Evolutionary conservation across 2,329 filamentous ascomycete genomes (phyloP).

Genomic region (Claviceps lovelessii): DNA sequence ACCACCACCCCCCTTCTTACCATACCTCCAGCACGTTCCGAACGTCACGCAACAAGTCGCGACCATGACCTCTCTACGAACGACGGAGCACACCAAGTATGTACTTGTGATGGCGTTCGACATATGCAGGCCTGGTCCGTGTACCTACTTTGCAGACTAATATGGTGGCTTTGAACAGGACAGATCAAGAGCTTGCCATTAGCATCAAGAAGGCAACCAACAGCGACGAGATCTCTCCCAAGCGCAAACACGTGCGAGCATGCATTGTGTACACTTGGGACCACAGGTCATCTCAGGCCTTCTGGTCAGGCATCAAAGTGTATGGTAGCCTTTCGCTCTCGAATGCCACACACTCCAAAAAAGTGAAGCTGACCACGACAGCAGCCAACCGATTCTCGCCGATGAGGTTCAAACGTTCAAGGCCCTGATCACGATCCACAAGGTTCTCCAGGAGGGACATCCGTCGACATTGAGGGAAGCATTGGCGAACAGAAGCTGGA

Average conservation of each 20-base stretch:
- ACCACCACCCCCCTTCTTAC: constrained; percentile 1
- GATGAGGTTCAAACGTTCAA: constrained; percentile 99
- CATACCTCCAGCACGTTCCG: constrained; percentile 1
- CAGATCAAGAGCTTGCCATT: constrained; percentile 53
- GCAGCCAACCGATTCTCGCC: constrained; percentile 86
- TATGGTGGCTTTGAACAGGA: constrained; percentile 26
- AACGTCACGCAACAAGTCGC: constrained; percentile 4
- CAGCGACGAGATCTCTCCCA: constrained; percentile 52
- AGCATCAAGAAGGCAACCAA: constrained; percentile 59
- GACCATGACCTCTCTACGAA: constrained; percentile 19
- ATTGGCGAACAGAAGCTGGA: constrained; percentile 75
- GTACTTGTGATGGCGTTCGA: constrained; percentile 4
- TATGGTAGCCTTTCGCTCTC: constrained; percentile 32
- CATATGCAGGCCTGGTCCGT: background rate
- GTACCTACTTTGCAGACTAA: background rate
- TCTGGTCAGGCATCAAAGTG: constrained; percentile 99
- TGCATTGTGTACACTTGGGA: constrained; percentile 99
- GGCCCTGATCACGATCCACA: constrained; percentile 91
- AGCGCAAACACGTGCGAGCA: constrained; percentile 88
- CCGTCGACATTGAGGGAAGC: constrained; percentile 77
- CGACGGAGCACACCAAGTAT: constrained; percentile 23
- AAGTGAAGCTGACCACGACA: background rate
- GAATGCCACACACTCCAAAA: background rate
- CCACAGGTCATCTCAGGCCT: constrained; percentile 85
- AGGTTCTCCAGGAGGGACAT: constrained; percentile 93